Base-by-base conservation (phyloP, 1,139 yeast genomes). In the Pichia sp. region DNA sequence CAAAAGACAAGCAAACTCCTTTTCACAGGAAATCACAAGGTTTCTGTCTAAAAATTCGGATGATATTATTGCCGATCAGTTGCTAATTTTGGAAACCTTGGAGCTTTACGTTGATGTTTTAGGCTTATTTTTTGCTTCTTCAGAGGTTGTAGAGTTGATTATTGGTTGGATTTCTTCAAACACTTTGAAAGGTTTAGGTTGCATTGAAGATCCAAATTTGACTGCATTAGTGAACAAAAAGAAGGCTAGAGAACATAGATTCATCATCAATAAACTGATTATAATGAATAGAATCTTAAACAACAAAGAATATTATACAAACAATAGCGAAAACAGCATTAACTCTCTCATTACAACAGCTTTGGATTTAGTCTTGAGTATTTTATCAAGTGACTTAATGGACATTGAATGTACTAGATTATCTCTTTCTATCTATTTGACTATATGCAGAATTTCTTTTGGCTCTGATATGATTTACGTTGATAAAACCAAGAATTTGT, bases 341-440 rank as follows among this genome's bases (percentile, higher is more conserved):
- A 65, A 69, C 10, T 55, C 58, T 12, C 66, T 83, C 52, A 62
- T 79, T 25, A 63, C 71, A 6, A 66, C 69, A 41, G 62, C 83
- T 19, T 70, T 83, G 21, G 68, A 68, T 39, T 79, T 91, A 86
- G 66, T 82, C 1, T 64, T 80, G 64, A 76, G 77, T 44, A 75
- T 80, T 4, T 70, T 77, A 34, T 57, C 67, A 41, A 74, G 75
- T 8, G 69, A 71, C 3, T 62, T 68, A 17, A 46, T 57, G 33
- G 84, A 79, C 53, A 53, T 74, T 28, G 80, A 75, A 36, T 77
- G 80, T 19, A 60, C 77, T 4, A 69, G 93, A 59, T 63, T 82
- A 50, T 81, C 88, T 0, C 71, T 76, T 48, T 72, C 80, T 32
- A 66, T 79, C 24, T 55, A 80, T 50, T 65, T 77, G 38, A 65